Evolutionary conservation across 2,329 filamentous ascomycete genomes (phyloP).

Genomic region (Penicillium polonicum): DNA sequence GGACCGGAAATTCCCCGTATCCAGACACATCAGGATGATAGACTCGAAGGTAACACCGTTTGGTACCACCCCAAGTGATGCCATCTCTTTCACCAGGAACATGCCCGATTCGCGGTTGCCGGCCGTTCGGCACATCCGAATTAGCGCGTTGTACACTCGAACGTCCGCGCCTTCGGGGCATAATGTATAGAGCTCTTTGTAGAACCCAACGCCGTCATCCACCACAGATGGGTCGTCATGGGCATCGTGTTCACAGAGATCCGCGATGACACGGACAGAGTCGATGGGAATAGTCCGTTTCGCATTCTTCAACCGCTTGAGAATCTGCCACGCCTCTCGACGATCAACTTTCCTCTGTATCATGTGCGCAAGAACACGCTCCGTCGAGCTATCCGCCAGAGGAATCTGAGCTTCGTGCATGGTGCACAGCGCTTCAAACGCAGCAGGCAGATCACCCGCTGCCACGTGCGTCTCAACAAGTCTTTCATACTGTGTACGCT

Average conservation of each 20-base stretch:
- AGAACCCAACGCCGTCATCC: slow-evolving; percentile 56
- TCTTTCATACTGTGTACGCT: slow-evolving; percentile 73
- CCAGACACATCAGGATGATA: slow-evolving; percentile 58
- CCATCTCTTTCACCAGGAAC: slow-evolving; percentile 63
- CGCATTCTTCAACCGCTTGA: slow-evolving; percentile 56
- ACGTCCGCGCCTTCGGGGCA: slow-evolving; percentile 45
- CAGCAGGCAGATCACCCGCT: slow-evolving; percentile 61
- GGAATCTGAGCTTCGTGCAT: slow-evolving; percentile 66
- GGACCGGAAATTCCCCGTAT: slow-evolving; percentile 36
- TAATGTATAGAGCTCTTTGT: slow-evolving; percentile 59
- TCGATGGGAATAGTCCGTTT: slow-evolving; percentile 52
- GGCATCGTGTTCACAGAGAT: slow-evolving; percentile 48
- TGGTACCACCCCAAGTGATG: slow-evolving; percentile 54
- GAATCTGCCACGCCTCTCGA: slow-evolving; percentile 53
- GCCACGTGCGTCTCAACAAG: slow-evolving; percentile 69
- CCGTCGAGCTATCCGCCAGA: slow-evolving; percentile 60
- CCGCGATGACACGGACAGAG: slow-evolving; percentile 51
- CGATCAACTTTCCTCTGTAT: slow-evolving; percentile 48
- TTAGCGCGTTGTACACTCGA: slow-evolving; percentile 60
- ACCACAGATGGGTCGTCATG: slow-evolving; percentile 38
- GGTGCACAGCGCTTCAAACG: slow-evolving; percentile 68
- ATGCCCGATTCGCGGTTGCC: slow-evolving; percentile 56
- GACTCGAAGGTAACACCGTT: slow-evolving; percentile 62
- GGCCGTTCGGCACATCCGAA: slow-evolving; percentile 49
- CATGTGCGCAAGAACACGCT: slow-evolving; percentile 61